phyloP scores from a whole-genome alignment of 495 filamentous ascomycete species.

The Xylaria cubensis region DNA sequence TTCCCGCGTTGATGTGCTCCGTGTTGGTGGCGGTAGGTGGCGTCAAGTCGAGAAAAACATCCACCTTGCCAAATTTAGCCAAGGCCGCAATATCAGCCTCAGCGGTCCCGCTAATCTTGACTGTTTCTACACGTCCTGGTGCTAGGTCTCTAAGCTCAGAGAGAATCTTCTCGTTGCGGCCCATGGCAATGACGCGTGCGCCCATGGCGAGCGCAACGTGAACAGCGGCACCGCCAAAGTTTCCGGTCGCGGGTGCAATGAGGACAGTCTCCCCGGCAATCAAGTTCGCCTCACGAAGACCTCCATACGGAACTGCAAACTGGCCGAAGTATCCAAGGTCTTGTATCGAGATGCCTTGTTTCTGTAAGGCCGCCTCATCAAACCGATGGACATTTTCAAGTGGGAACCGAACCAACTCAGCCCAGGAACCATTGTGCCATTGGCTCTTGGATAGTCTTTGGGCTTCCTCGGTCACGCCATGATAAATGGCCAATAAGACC shows the following conservation, averaged over 20 bases:
- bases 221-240: conserved; percentile 56
- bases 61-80: neutral
- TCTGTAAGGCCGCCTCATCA: conserved; percentile 43
- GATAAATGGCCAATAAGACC: neutral
- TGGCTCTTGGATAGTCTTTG: conserved; percentile 9
- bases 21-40: neutral
- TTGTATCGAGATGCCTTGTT: conserved; percentile 24
- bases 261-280: conserved; percentile 58
- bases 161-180: conserved; percentile 49
- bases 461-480: neutral
- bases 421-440: conserved; percentile 42
- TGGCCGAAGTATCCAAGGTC: conserved; percentile 33
- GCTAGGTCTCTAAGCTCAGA: conserved; percentile 25
- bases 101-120: neutral
- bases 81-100: neutral
- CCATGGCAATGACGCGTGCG: conserved; percentile 58
- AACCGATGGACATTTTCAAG: conserved; percentile 51
- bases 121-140: neutral
- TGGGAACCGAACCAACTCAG: conserved; percentile 50
- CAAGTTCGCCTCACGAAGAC: neutral
- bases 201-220: conserved; percentile 58
- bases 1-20: neutral
- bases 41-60: neutral
- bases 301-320: neutral
- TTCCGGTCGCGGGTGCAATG: conserved; percentile 59